Evolutionary conservation across 139 green algal genomes (phyloP), one percentile per base, ranked within the genome.

Genomic region (Micractinium conductrix): DNA sequence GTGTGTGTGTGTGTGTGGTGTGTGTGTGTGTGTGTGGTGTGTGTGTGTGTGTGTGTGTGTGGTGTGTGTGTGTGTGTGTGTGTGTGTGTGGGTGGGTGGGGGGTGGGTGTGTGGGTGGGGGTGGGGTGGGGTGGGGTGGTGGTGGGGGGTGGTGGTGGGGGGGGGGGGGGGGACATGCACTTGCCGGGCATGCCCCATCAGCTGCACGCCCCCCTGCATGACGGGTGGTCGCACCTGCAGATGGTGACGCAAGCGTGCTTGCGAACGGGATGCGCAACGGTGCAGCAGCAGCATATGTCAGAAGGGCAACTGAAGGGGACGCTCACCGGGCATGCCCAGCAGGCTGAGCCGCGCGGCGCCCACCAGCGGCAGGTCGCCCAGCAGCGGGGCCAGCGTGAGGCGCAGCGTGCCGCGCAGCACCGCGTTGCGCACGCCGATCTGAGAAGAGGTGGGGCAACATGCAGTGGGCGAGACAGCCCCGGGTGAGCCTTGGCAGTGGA

Each of bases 381-480:
- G 37, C 76, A 82, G 53, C 6, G 76, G 76, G 1, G 55, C 76
- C 38, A 82, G 76, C 28, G 55, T 82, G 76, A 82, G 76, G 45
- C 76, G 76, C 26, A 53, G 37, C 12, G 76, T 73, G 76, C 76
- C 76, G 17, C 76, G 42, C 12, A 82, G 38, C 62, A 71, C 76
- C 58, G 58, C 44, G 50, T 71, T 45, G 33, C 42, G n/a, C 38
- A 82, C 55, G 4, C 76, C 76, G 5, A 82, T 55, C 76, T 82
- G 76, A 19, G 30, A 14, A 4, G 2, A 37, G 60, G 2, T 12
- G 14, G 26, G 60, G 60, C 8, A 33, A 30, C 19, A 30, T 1
- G 60, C 60, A 35, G 26, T 68, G 24, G 60, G 8, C 35, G 60
- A 12, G 4, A 35, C 12, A 37, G 14, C 12, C 12, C 35, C 22